Base-by-base conservation (phyloP, 2,329 filamentous ascomycete genomes). In the Phialophora chinensis region DNA sequence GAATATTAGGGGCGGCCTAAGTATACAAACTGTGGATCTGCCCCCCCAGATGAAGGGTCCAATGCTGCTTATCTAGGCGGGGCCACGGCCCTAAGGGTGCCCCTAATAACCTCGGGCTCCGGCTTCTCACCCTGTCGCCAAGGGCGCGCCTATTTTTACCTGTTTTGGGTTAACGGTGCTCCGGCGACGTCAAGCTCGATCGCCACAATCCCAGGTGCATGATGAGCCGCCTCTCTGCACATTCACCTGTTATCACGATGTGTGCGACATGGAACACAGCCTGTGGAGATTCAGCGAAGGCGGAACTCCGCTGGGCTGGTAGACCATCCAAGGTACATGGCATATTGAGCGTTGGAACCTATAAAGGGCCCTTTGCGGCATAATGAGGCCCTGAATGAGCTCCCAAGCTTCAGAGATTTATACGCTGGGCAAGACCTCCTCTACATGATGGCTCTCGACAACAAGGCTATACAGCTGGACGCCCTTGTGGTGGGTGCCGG, bases 381-480 rank as follows among this genome's bases (percentile, higher is more conserved):
- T 25, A 25, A 25, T 25, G 23, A 25, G 23, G 23, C 23, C 23
- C 23, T 25, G 23, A 25, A 25, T 25, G 23, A 25, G 23, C 23
- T 25, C 23, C 23, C 23, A 2, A 25, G 23, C 23, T 25, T 25
- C 23, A 25, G 23, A 25, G 23, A 25, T 25, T 2, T 25, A 25
- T 2, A 25, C 23, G 23, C 23, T 25, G 23, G 23, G 23, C 23
- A 25, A 1, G 23, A 25, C 23, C 23, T 25, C 23, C 23, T 25
- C 23, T 25, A 25, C 23, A 25, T 25, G 23, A 25, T 25, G 23
- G 23, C 23, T 25, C 23, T 25, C 23, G 23, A 64, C 31, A 8
- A 59, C 31, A 61, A 62, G 31, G 53, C 52, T 27, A 62, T 38
- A 58, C 57, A 65, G 31, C 57, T 75, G 47, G 75, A 76, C 68